Base-by-base conservation (phyloP, 129 eudicot species). In the Ambrosia trifida region DNA sequence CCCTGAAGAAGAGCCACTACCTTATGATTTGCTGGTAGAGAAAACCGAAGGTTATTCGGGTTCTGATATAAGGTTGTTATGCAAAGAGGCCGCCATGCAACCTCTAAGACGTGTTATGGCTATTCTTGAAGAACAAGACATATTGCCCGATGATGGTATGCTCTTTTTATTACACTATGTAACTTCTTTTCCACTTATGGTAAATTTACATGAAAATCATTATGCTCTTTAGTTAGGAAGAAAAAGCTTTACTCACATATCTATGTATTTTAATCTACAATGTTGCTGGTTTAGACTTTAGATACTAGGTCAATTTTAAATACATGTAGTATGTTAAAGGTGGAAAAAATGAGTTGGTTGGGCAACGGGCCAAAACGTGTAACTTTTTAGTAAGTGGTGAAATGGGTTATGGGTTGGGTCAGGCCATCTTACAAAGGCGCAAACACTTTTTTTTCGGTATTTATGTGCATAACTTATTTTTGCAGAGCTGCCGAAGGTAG, bases 11-110 rank as follows among this genome's bases (percentile, higher is more conserved):
- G 85, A 78, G 70, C 49, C 78, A 24, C 81, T 95, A 53, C 96
- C 99, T 13, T 95, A 95, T 71, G 88, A 88, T 72, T 52, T 88
- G 59, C 31, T 95, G 83, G 94, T 95, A 36, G 97, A 90, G 16
- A 87, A 76, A 16, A 87, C 94, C 0, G 88, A 88, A 82, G 99
- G 97, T 20, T 94, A 60, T 80, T 94, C 97, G 7, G 99, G 99
- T 58, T 95, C 99, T 7, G 99, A 95, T 81, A 88, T 95, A 66
- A 87, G 99, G 43, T 63, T 95, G 68, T 76, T 95, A 33, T 95
- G 99, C 85, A 95, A 95, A 79, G 99, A 95, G 82, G 93, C 97
- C 54, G 99, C 99, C 41, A 95, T 95, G 99, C 99, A 95, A 82
- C 99, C 99, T 32, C 70, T 95, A 18, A 74, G 99, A 68, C 99